Base-by-base conservation (phyloP, 306 rosid genomes). In the Pachyrhizus erosus region DNA sequence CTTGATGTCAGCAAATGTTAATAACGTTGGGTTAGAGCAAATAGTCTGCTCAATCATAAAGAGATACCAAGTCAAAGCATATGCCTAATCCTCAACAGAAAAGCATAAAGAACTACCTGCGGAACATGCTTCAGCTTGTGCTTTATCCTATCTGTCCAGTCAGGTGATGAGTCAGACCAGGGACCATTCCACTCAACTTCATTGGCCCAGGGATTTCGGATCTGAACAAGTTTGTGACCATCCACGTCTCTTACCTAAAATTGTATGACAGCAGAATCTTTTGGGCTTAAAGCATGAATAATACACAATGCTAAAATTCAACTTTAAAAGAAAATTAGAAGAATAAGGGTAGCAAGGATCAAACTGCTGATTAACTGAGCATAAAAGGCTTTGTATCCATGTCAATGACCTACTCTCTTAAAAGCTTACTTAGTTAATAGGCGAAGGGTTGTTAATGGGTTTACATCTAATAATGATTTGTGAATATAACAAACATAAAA, bases 131-230 rank as follows among this genome's bases (percentile, higher is more conserved):
- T 96, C 82, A 96, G 91, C 86, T 96, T 96, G 91, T 96, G 97
- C 89, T 92, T 96, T 92, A 93, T 91, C 89, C 99, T 90, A 84
- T 96, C 99, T 17, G 97, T 90, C 99, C 99, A 96, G 79, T 93
- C 98, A 45, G 92, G 89, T 1, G 98, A 96, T 40, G 92, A 84
- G 88, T 96, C 99, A 21, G 99, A 91, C 99, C 99, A 96, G 39
- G 97, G 98, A 68, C 99, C 99, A 86, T 93, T 96, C 99, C 99
- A 96, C 88, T 96, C 99, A 75, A 96, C 99, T 93, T 96, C 99
- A 66, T 92, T 96, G 65, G 99, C 99, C 99, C 99, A 96, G 65
- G 99, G 99, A 89, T 96, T 96, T 82, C 99, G 91, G 80, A 96
- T 96, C 87, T 93, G 99, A 83, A 96, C 97, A 79, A 96, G 97